These are phyloP conservation scores for Coprinellus micaceus DNA, from an alignment of 768 basidiomycete species.

Conservation along the genomic window DNA sequence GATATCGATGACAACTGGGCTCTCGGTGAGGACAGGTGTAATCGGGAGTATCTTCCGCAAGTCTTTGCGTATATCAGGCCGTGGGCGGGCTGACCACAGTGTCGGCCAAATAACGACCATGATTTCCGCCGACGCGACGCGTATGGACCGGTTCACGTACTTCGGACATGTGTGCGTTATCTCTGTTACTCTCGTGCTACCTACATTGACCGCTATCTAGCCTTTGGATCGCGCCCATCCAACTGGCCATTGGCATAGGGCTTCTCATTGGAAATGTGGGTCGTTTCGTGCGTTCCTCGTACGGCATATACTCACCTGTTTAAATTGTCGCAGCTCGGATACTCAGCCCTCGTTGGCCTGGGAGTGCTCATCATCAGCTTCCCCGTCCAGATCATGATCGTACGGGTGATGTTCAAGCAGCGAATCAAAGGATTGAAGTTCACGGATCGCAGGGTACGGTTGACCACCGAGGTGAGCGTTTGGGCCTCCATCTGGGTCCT, in stretches of 20 bases:
- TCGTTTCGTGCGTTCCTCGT: neutral
- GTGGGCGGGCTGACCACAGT: constrained; percentile 52
- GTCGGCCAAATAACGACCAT: constrained; percentile 69
- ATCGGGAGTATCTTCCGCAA: constrained; percentile 59
- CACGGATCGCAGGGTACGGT: constrained; percentile 63
- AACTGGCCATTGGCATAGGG: constrained; percentile 57
- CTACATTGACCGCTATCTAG: constrained; percentile 23
- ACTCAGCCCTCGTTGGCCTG: constrained; percentile 66
- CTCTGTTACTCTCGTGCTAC: neutral
- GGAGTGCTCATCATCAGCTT: constrained; percentile 52
- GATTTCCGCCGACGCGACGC: constrained; percentile 60
- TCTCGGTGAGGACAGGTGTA: constrained; percentile 46
- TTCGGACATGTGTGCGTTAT: constrained; percentile 38
- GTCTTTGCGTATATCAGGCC: constrained; percentile 61
- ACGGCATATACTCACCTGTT: neutral
- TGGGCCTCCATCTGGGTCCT: neutral
- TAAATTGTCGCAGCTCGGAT: constrained; percentile 45
- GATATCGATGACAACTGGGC: constrained; percentile 46
- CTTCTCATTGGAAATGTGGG: constrained; percentile 58
- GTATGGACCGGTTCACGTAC: constrained; percentile 47
- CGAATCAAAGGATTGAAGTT: constrained; percentile 56
- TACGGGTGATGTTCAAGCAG: constrained; percentile 49
- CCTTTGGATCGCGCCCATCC: constrained; percentile 59
- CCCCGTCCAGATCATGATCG: constrained; percentile 54
- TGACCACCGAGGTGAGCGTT: constrained; percentile 50